phyloP scores from a whole-genome alignment of 2,329 filamentous ascomycete species.

The Pseudopithomyces maydicus region DNA sequence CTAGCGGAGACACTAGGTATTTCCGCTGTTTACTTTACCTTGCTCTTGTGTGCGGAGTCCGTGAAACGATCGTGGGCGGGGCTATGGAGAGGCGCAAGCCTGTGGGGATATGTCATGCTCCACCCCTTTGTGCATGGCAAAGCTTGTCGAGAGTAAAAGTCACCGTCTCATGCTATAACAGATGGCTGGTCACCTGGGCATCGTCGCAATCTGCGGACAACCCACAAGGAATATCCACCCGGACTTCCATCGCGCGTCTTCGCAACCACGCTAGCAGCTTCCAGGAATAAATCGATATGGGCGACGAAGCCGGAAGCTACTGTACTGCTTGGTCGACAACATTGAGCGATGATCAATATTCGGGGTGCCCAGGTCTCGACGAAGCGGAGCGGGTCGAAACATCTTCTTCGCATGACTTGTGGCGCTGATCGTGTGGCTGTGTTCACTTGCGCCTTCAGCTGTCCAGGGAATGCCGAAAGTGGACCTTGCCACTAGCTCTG shows the following conservation, averaged over 20 bases:
- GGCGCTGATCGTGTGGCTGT: conserved; percentile 2
- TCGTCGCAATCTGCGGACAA: background rate
- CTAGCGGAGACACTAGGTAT: background rate
- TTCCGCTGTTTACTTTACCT: background rate
- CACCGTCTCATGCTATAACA: background rate
- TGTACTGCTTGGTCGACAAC: background rate
- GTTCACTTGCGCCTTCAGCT: background rate
- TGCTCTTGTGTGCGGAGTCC: conserved; percentile 3
- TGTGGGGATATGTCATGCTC: background rate
- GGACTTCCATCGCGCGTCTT: background rate
- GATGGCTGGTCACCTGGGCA: background rate
- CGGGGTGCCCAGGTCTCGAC: background rate
- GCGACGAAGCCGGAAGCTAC: background rate
- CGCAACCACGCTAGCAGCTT: background rate
- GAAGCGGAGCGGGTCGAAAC: background rate
- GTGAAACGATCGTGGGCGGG: conserved; percentile 2
- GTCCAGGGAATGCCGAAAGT: background rate
- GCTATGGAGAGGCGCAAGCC: background rate
- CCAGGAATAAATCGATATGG: background rate
- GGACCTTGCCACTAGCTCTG: background rate
- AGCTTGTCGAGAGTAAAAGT: background rate
- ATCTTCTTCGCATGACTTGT: background rate
- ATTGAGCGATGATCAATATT: background rate
- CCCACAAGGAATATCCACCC: background rate
- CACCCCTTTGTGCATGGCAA: background rate